Base-by-base conservation (phyloP, 1,284 basidiomycete species). In the Xanthoconium separans region DNA sequence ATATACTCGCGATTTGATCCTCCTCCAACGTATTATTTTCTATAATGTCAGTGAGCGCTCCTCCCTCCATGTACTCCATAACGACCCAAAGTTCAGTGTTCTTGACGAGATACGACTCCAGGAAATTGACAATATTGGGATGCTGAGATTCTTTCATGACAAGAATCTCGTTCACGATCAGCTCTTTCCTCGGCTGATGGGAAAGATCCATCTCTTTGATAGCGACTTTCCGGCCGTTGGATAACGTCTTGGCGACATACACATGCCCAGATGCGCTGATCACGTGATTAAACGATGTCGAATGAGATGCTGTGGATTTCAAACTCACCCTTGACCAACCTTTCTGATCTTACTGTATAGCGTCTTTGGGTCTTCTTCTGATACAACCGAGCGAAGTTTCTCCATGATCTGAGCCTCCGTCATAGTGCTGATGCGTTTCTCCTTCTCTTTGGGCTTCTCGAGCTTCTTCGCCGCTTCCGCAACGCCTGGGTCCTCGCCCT, bases 1-100 rank as follows among this genome's bases (percentile, higher is more conserved):
- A 92, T 62, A 99, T 98, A 63, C 90, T 90, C 4, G 94, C 88
- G 50, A 99, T 99, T 74, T 99, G 97, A 65, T 95, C 93, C 75
- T 99, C 96, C 66, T 92, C 91, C 59, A 99, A 75, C 50, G 92
- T 89, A 73, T 99, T 98, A 70, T 97, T 96, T 76, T 98, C 95
- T 62, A 99, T 98, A 46, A 99, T 89, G 73, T 99, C 97, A 13
- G 95, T 98, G 62, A 99, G 76, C 13, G 95, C 93, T 48, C 96
- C 97, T 44, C 97, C 96, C 73, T 98, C 96, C 96, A 99, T 99
- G 70, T 93, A 98, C 76, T 99, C 96, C 96, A 99, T 98, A 55
- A 98, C 95, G 43, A 99, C 95, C 96, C 96, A 99, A n/a, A 99
- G 83, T 70, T 98, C 95, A 53, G 82, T 89, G 70, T 82, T 89